Percentiles rank a stretch among this genome's conserved stretches.
Evolutionary conservation across 2,329 filamentous ascomycete genomes (phyloP).

Genomic region (Dryadomyces quercivorus): DNA sequence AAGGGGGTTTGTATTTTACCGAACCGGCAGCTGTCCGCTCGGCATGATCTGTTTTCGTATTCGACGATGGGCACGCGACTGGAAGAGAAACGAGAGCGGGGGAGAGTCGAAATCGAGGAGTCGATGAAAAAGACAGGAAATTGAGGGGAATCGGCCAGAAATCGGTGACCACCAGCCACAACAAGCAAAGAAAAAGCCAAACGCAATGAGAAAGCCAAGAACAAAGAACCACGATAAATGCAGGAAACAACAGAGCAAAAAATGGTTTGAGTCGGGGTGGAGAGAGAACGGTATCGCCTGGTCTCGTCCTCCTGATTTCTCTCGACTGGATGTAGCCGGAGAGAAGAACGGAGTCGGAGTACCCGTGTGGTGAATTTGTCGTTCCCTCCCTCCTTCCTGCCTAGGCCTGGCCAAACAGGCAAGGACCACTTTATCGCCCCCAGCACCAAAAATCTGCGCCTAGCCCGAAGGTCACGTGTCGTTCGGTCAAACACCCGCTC

Average conservation of each 20-base stretch:
- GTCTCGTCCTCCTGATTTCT: not conserved
- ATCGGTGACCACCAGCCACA: not conserved
- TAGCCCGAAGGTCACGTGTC: not conserved
- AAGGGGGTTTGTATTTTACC: not conserved
- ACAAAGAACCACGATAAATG: not conserved
- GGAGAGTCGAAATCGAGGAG: not conserved
- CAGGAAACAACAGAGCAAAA: not conserved
- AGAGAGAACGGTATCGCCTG: not conserved
- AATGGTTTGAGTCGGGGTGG: not conserved
- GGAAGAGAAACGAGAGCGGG: not conserved
- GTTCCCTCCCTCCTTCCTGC: not conserved
- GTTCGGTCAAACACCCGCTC: not conserved
- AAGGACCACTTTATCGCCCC: not conserved
- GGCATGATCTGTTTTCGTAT: not conserved
- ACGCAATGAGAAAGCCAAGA: not conserved
- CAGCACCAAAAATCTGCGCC: not conserved
- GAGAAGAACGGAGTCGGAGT: not conserved
- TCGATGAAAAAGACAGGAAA: not conserved
- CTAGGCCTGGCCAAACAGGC: not conserved
- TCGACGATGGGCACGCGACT: not conserved
- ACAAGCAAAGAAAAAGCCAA: not conserved
- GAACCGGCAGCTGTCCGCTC: not conserved
- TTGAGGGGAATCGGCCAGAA: not conserved
- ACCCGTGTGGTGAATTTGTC: slow-evolving; percentile 1
- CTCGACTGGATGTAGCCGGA: not conserved